Evolutionary conservation across 768 basidiomycete species (phyloP).

Genomic region (Pleurotus platypus): DNA sequence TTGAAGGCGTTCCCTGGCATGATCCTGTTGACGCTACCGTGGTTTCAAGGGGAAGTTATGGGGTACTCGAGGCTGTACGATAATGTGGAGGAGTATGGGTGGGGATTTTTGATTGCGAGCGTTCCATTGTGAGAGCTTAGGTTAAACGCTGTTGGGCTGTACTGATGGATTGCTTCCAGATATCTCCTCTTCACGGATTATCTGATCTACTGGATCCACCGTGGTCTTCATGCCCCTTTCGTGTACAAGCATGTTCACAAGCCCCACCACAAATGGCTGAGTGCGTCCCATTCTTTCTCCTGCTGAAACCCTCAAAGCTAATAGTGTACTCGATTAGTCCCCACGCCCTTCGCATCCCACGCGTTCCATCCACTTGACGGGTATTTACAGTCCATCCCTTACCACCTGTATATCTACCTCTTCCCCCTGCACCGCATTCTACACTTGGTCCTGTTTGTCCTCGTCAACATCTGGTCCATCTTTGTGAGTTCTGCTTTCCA

Average conservation of each 20-base stretch:
- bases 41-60: slow-evolving; percentile 90
- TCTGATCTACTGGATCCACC: slow-evolving; percentile 95
- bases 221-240: slow-evolving; percentile 77
- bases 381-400: slow-evolving; percentile 90
- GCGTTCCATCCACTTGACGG: slow-evolving; percentile 98
- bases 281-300: slow-evolving; percentile 44
- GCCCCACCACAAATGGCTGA: slow-evolving; percentile 98
- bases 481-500: slow-evolving; percentile 51
- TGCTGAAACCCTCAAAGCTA: slow-evolving; percentile 4
- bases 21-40: slow-evolving; percentile 82
- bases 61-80: slow-evolving; percentile 82
- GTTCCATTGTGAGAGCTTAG: slow-evolving; percentile 54
- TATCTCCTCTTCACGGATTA: slow-evolving; percentile 91
- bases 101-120: slow-evolving; percentile 65
- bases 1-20: slow-evolving; percentile 80
- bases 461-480: slow-evolving; percentile 94
- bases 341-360: slow-evolving; percentile 95
- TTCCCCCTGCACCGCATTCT: slow-evolving; percentile 87
- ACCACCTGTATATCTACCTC: slow-evolving; percentile 86
- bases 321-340: slow-evolving; percentile 50
- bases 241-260: slow-evolving; percentile 94
- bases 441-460: slow-evolving; percentile 83
- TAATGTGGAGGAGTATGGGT: slow-evolving; percentile 75
- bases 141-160: no score
- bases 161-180: slow-evolving; percentile 26